Conservation (phyloP, 1,139 yeast genomes). For the Pichia sp. region DNA sequence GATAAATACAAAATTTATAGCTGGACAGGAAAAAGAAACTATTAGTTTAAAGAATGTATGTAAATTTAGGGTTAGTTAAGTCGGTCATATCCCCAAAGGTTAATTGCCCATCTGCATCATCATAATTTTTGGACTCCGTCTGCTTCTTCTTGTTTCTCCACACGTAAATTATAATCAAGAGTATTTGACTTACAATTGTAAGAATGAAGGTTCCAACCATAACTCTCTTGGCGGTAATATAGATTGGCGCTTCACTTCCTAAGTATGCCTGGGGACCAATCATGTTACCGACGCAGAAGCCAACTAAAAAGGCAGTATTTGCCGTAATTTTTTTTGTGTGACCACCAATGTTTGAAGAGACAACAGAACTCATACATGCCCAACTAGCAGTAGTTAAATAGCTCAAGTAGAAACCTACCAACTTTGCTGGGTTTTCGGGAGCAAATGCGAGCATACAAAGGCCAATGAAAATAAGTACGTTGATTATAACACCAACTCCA, state of each 20-base stretch:
- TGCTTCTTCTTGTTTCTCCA: constrained; percentile 9
- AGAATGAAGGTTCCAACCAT: constrained; percentile 38
- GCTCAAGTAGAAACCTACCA: constrained; percentile 43
- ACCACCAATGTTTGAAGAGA: constrained; percentile 61
- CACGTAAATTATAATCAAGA: not conserved
- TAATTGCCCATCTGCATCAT: not conserved
- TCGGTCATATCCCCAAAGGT: constrained; percentile 12
- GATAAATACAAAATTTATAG: not conserved
- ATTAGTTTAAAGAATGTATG: not conserved
- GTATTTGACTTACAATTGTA: constrained; percentile 22
- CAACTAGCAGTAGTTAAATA: constrained; percentile 37
- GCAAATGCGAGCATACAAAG: constrained; percentile 49
- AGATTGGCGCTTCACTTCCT: constrained; percentile 41
- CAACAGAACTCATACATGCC: constrained; percentile 42
- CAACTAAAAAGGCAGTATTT: constrained; percentile 52
- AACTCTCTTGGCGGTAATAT: constrained; percentile 42
- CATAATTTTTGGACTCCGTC: not conserved
- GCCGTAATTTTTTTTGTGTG: constrained; percentile 38
- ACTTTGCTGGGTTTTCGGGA: constrained; percentile 29
- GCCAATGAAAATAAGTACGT: constrained; percentile 39
- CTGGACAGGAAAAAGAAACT: no score
- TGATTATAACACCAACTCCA: constrained; percentile 23
- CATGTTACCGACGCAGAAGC: constrained; percentile 61
- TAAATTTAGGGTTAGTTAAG: constrained; percentile 3
- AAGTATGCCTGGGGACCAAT: constrained; percentile 52